Evolutionary conservation across 192 early-diverging fungal species (phyloP), one percentile per base, ranked within the genome.

Genomic region (Backusella mclennaniae): DNA sequence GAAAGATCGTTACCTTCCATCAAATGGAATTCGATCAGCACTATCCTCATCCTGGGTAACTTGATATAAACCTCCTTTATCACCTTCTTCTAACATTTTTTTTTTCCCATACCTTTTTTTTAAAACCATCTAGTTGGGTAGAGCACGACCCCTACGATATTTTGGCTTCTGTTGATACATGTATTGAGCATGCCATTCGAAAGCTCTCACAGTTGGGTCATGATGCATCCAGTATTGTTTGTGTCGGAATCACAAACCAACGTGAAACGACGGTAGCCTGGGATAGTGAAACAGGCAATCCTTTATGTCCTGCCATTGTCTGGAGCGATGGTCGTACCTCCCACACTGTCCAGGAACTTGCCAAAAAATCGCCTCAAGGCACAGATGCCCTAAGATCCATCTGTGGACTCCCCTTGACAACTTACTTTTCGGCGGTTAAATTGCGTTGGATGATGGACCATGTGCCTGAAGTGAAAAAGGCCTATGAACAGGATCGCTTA

Each of bases 191-290:
- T 35, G 87, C 90, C 2, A 82, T 89, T 63, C 84, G 86, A 52
- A 90, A 92, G 42, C 85, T 96, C 75, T 81, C 84, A 38, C 76
- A 83, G n/a, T 73, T 88, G 44, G 94, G 94, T 41, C 83, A 91
- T 68, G 71, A 85, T 12, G 73, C 85, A 41, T 84, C 73, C 14
- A 81, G 86, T 73, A 89, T 92, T 76, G 84, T 85, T 85, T 86
- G 89, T 29, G 89, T 98, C 23, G 96, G 96, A 1, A 93, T 98
- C 74, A 98, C 96, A 19, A 98, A 97, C 85, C 96, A 98, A 81
- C 91, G 96, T 77, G 96, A 98, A 79, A 98, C 96, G 0, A 90
- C 92, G 5, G 89, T 96, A 36, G 94, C 88, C n/a, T 98, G 96
- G 95, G 96, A 98, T 84, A 86, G 74, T 41, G 81, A 73, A 41